A percentile compares a stretch with the other conserved stretches of the same genome.
Conservation (phyloP, 192 early-diverging fungal genomes). For the Dimargaris xerosporica region DNA sequence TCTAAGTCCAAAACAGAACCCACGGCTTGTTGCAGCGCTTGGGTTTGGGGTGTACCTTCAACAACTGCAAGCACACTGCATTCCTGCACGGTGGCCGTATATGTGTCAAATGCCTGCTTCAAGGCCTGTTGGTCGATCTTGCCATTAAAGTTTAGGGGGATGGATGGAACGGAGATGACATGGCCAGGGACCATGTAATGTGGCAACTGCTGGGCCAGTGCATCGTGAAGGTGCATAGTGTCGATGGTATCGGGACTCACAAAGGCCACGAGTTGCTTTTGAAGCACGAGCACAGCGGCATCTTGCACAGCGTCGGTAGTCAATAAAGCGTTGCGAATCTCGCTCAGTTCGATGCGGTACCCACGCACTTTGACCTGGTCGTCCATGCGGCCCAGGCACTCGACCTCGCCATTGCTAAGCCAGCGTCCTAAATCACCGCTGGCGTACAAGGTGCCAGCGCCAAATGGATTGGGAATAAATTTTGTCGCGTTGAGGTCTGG, state of each 20-base stretch:
- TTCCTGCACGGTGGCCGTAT: background rate
- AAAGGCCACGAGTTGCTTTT: background rate
- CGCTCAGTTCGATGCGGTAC: slow-evolving; percentile 10
- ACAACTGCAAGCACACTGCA: background rate
- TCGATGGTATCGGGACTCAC: background rate
- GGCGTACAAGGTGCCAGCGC: background rate
- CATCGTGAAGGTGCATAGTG: background rate
- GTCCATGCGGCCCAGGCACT: slow-evolving; percentile 9
- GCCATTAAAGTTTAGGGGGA: background rate
- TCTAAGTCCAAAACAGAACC: background rate
- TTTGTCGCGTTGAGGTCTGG: background rate
- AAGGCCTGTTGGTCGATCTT: background rate
- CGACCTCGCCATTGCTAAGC: background rate
- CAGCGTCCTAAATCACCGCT: slow-evolving; percentile 1
- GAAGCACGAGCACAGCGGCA: background rate
- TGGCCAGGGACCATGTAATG: background rate
- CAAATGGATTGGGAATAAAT: background rate
- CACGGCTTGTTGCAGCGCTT: background rate
- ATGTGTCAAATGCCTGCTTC: background rate
- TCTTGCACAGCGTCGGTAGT: background rate
- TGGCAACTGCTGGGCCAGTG: background rate
- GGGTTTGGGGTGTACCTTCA: background rate
- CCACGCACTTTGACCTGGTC: background rate
- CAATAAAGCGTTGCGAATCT: slow-evolving; percentile 1
- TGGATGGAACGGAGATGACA: background rate